Percentiles rank a stretch among this genome's conserved stretches.
These are phyloP conservation scores for Dioscorea alata DNA, from an alignment of 106 monocot species.

Conservation along the genomic window DNA sequence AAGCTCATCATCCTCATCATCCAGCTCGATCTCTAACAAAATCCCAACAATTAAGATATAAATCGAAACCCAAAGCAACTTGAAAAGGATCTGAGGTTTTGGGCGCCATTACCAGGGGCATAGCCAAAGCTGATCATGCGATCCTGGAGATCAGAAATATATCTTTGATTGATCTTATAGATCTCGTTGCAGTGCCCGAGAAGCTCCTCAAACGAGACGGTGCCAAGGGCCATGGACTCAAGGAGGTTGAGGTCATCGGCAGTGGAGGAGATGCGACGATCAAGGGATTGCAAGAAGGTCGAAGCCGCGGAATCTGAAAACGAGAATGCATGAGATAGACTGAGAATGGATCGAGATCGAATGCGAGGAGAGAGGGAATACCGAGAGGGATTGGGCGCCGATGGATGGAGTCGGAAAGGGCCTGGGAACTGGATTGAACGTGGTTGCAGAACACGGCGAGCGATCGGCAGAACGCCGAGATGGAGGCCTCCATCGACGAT, in stretches of 20 bases:
- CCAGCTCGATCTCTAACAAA: slow-evolving; percentile 18
- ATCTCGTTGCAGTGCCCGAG: slow-evolving; percentile 76
- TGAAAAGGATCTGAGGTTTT: background rate
- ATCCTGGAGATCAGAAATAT: slow-evolving; percentile 38
- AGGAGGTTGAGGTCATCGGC: slow-evolving; percentile 48
- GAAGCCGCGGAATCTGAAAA: slow-evolving; percentile 50
- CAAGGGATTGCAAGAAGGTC: slow-evolving; percentile 43
- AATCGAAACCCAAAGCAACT: background rate
- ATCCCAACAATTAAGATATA: background rate
- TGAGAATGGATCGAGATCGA: background rate
- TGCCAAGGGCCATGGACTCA: slow-evolving; percentile 68
- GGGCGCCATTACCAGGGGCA: slow-evolving; percentile 31
- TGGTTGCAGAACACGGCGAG: slow-evolving; percentile 58
- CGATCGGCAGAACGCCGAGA: slow-evolving; percentile 43
- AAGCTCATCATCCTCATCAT: slow-evolving; percentile 16
- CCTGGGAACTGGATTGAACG: slow-evolving; percentile 36
- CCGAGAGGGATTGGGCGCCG: slow-evolving; percentile 66
- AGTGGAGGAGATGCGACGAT: slow-evolving; percentile 38
- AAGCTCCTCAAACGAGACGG: slow-evolving; percentile 85
- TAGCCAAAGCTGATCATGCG: slow-evolving; percentile 46
- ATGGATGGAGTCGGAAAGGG: slow-evolving; percentile 60
- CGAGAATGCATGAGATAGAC: background rate
- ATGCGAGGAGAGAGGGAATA: slow-evolving; percentile 3
- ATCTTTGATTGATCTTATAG: slow-evolving; percentile 41
- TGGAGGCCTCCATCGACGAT: slow-evolving; percentile 25